Base-by-base conservation (phyloP, 2,329 filamentous ascomycete genomes). In the Ophiostoma populinum region DNA sequence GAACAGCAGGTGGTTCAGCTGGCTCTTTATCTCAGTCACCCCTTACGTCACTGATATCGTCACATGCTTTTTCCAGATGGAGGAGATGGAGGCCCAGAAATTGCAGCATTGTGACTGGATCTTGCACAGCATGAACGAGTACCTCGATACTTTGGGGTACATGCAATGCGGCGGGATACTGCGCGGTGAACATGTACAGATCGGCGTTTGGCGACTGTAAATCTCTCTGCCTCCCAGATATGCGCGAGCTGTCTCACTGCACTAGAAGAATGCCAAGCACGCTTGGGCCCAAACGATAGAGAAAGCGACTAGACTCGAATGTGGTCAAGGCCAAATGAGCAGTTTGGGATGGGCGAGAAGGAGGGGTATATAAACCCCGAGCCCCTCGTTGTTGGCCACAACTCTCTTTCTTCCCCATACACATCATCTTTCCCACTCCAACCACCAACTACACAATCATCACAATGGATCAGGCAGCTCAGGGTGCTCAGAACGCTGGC, bases 401-500 rank as follows among this genome's bases (percentile, higher is more conserved):
- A 20, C 15, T 15, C 17, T 15, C 19, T 9, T 6, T 22, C 18
- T 13, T 35, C 12, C 11, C n/a, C n/a, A n/a, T n/a, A n/a, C n/a
- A n/a, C 18, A 24, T 12, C 10, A 19, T 12, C 18, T 20, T 20
- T 13, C 29, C 15, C n/a, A 6, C n/a, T n/a, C 12, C 6, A 11
- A 19, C 20, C 15, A 36, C 32, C 11, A 24, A 18, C 22, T 7
- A 22, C 11, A 31, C 24, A 16, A 29, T 4, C n/a, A 8, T 16
- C 36, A 38, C 6, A 22, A 38, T 34, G 32, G 36, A 31, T 15
- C 15, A 30, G 16, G 27, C 19, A 13, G 30, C 29, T 31, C 30
- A 32, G 30, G 30, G 35, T 25, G 10, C 26, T 8, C 10, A 10
- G 11, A 20, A 20, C 24, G 11, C 15, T 12, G 21, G 15, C 22